These are phyloP conservation scores for Ophiorrhiza pumila DNA, from an alignment of 257 asterid species.

Conservation along the genomic window DNA sequence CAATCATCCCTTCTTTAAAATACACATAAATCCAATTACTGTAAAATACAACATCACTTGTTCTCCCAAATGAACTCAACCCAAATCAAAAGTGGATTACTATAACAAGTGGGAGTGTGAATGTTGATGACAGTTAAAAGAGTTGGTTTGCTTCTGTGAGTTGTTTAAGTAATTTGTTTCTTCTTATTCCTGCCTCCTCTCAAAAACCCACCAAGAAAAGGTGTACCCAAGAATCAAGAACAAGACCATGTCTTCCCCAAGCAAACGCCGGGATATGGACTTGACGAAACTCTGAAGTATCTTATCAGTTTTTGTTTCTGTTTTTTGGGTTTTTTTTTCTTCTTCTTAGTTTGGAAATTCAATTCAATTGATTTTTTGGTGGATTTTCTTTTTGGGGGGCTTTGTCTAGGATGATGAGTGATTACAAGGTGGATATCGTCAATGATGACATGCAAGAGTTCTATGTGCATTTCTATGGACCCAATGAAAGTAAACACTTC, in stretches of 20 bases:
- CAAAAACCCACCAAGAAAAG: neutral
- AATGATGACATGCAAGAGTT: conserved; percentile 89
- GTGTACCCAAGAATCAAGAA: conserved; percentile 2
- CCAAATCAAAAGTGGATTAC: no score
- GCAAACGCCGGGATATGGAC: conserved; percentile 99
- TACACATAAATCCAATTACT: no score
- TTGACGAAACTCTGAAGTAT: conserved; percentile 77
- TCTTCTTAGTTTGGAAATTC: conserved; percentile 16
- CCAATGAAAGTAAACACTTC: conserved; percentile 66
- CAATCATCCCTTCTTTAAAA: no score
- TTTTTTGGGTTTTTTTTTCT: neutral
- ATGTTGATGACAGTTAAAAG: no score
- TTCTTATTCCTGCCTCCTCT: conserved; percentile 3
- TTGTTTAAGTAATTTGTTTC: conserved; percentile 16
- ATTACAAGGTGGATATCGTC: conserved; percentile 93
- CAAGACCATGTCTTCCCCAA: conserved; percentile 84
- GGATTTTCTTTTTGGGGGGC: no score
- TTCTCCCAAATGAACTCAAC: no score
- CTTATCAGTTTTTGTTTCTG: conserved; percentile 7
- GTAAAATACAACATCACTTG: no score
- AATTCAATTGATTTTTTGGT: no score
- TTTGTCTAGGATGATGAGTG: conserved; percentile 91
- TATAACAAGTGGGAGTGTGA: no score
- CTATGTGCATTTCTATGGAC: conserved; percentile 90
- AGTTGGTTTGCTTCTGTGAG: conserved; percentile 8